These are phyloP conservation scores for Thalassiosira hispida DNA, from an alignment of 352 stramenopile genomes.

Conservation along the genomic window DNA sequence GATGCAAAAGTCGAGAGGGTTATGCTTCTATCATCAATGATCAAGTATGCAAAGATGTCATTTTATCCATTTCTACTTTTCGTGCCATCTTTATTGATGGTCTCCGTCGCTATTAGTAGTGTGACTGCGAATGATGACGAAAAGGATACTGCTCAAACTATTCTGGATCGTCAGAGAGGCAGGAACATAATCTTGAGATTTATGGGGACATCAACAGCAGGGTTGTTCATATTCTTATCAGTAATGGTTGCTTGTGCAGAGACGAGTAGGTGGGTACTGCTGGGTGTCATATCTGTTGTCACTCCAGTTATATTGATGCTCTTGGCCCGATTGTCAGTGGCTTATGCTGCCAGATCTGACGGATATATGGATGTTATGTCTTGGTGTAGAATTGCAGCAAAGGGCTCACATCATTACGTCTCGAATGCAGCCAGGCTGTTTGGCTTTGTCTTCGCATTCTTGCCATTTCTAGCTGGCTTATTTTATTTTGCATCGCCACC, in stretches of 20 bases:
- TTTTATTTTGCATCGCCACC: no score
- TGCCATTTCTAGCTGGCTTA: slow-evolving; percentile 4
- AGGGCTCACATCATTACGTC: not conserved
- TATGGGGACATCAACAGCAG: not conserved
- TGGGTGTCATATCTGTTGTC: slow-evolving; percentile 7
- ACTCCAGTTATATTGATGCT: slow-evolving; percentile 23
- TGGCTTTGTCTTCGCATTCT: slow-evolving; percentile 2
- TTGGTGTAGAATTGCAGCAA: not conserved
- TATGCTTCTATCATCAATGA: not conserved
- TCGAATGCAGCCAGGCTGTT: not conserved
- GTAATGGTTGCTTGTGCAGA: slow-evolving; percentile 18
- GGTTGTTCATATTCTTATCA: slow-evolving; percentile 19
- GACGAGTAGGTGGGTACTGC: slow-evolving; percentile 14
- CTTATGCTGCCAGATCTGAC: not conserved
- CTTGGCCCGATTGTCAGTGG: slow-evolving; percentile 20
- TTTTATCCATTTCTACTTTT: slow-evolving; percentile 10
- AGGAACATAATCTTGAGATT: slow-evolving; percentile 8
- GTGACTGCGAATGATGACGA: slow-evolving; percentile 2
- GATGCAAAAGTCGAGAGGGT: no score
- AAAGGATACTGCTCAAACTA: not conserved
- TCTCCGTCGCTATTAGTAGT: not conserved
- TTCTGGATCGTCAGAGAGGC: not conserved
- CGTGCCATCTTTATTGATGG: not conserved
- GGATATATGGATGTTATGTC: not conserved
- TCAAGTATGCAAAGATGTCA: slow-evolving; percentile 25